phyloP scores from a whole-genome alignment of 345 rosid species.

The Salix brachista region DNA sequence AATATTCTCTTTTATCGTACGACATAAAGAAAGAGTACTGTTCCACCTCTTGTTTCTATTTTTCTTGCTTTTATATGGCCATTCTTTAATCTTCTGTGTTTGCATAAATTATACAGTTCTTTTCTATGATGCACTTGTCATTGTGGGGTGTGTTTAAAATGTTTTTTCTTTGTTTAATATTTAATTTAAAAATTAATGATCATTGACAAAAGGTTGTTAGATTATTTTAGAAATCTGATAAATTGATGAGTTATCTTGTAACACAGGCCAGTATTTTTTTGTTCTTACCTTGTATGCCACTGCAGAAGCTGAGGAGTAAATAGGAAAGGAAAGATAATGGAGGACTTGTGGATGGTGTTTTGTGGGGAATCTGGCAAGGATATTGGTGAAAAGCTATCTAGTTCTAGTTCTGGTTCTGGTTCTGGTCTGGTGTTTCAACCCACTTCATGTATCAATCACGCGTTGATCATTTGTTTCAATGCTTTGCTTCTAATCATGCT shows the following conservation, averaged over 20 bases:
- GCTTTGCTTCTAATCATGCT: constrained; percentile 46
- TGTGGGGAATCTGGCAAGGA: constrained; percentile 48
- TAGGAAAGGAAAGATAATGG: constrained; percentile 29
- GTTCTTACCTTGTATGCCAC: not conserved
- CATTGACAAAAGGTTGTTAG: not conserved
- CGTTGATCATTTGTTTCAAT: constrained; percentile 47
- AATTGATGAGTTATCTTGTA: not conserved
- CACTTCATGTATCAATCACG: constrained; percentile 47
- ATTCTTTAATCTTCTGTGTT: not conserved
- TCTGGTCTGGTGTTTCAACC: constrained; percentile 29
- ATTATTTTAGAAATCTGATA: too few relatives aligned
- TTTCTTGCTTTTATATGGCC: not conserved
- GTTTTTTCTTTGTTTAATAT: not conserved
- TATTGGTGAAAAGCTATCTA: constrained; percentile 13
- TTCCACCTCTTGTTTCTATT: not conserved
- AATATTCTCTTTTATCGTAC: too few relatives aligned
- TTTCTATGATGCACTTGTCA: not conserved
- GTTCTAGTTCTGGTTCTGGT: constrained; percentile 21
- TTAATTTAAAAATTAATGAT: too few relatives aligned
- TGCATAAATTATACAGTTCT: not conserved
- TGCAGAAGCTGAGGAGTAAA: constrained; percentile 2
- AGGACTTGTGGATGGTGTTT: constrained; percentile 44
- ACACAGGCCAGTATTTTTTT: not conserved
- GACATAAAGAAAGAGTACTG: not conserved
- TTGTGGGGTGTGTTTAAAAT: not conserved